A percentile compares a stretch with the other conserved stretches of the same genome.
Conservation (phyloP, 2,329 filamentous ascomycete genomes). For the Chaetomiaceae sp. region DNA sequence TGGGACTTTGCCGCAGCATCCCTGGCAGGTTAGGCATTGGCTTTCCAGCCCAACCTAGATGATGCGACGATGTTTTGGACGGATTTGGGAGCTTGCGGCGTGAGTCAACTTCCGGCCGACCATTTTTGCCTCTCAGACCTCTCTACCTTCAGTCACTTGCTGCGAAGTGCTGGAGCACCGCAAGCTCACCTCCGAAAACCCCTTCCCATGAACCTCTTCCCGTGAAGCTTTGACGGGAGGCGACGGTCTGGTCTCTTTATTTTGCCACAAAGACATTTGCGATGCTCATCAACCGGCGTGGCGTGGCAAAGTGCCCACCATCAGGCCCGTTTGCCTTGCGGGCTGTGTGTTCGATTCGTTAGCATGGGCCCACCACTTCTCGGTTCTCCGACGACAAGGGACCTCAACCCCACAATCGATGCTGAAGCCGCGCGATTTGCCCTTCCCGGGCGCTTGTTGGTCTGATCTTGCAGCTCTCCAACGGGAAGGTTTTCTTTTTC, state of each 20-base stretch:
- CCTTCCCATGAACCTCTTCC: neutral
- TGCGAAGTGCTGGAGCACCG: neutral
- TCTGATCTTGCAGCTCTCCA: no score
- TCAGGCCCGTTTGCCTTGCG: no score
- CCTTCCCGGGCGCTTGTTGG: no score
- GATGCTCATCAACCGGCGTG: neutral
- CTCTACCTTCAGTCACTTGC: no score
- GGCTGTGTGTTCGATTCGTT: no score
- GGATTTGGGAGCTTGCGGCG: conserved; percentile 12
- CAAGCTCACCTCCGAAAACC: neutral
- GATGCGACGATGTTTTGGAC: conserved; percentile 12
- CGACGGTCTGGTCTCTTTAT: neutral
- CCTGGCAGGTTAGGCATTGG: conserved; percentile 17
- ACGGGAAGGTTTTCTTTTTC: no score
- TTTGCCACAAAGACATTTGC: conserved; percentile 1
- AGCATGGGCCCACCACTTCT: no score
- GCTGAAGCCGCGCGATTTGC: no score
- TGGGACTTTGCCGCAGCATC: conserved; percentile 8
- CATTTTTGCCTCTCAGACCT: conserved; percentile 6
- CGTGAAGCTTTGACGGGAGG: neutral
- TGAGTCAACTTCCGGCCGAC: conserved; percentile 20
- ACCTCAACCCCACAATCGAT: no score
- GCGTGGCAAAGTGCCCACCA: conserved; percentile 1
- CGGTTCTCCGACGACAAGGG: no score
- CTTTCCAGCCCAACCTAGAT: conserved; percentile 23